Evolutionary conservation across 148 eudicot genomes (phyloP).

Genomic region (Fagopyrum esculentum): DNA sequence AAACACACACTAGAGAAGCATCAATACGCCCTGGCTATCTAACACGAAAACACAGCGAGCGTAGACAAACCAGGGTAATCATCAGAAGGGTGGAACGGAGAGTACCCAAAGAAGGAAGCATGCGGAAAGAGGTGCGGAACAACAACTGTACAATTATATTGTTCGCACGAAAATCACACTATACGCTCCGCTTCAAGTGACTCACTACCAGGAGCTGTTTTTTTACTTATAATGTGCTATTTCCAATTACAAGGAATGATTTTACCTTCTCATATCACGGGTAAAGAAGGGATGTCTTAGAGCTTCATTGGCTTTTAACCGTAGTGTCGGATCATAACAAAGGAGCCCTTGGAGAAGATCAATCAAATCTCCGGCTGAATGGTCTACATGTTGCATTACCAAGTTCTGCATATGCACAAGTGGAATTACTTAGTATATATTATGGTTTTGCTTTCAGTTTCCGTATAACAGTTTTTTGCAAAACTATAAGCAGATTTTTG

Average conservation of each 20-base stretch:
- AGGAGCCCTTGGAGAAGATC: slow-evolving; percentile 64
- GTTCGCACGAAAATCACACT: slow-evolving; percentile 6
- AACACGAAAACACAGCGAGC: neutral
- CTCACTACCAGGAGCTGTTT: neutral
- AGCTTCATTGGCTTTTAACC: slow-evolving; percentile 61
- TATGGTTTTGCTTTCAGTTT: neutral
- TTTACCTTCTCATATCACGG: slow-evolving; percentile 19
- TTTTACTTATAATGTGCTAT: neutral
- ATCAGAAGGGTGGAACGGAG: neutral
- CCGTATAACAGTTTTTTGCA: too few species aligned
- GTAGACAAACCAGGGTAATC: neutral
- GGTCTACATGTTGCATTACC: slow-evolving; percentile 43
- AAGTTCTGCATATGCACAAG: slow-evolving; percentile 43
- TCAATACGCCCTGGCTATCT: neutral
- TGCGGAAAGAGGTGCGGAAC: slow-evolving; percentile 4
- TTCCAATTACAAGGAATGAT: neutral
- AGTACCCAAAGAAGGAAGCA: neutral
- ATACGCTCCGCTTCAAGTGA: slow-evolving; percentile 9
- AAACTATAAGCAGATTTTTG: too few species aligned
- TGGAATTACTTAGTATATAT: neutral
- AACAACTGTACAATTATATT: slow-evolving; percentile 9
- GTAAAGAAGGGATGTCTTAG: slow-evolving; percentile 65
- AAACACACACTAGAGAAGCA: neutral
- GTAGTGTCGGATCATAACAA: slow-evolving; percentile 60
- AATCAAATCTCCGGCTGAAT: slow-evolving; percentile 32